phyloP scores from a whole-genome alignment of 73 alveolate genomes.

The Paramecium primaurelia region DNA sequence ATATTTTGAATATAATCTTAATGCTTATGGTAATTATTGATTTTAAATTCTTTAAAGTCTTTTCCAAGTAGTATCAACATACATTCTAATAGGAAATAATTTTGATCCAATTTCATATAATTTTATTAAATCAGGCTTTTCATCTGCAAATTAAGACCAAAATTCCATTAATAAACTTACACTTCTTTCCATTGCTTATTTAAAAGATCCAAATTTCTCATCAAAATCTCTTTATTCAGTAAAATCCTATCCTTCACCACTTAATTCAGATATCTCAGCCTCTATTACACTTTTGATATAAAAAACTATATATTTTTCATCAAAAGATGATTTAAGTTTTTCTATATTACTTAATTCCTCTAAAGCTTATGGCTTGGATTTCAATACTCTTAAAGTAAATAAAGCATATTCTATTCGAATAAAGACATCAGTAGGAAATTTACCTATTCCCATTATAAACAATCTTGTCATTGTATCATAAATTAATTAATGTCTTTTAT shows the following conservation, averaged over 20 bases:
- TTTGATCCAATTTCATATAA: conserved; percentile 62
- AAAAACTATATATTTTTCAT: conserved; percentile 36
- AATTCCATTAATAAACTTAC: conserved; percentile 58
- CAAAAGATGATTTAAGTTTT: conserved; percentile 15
- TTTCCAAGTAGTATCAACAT: conserved; percentile 58
- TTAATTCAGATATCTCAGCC: conserved; percentile 52
- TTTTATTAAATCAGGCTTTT: conserved; percentile 56
- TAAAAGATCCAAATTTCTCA: conserved; percentile 31
- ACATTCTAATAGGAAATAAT: conserved; percentile 44
- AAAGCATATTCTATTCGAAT: conserved; percentile 57
- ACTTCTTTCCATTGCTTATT: conserved; percentile 56
- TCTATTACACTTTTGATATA: conserved; percentile 44
- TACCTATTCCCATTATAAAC: conserved; percentile 39
- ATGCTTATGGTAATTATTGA: conserved; percentile 45
- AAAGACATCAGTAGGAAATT: conserved; percentile 53
- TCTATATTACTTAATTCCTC: conserved; percentile 45
- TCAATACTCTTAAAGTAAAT: conserved; percentile 31
- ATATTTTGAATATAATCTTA: conserved; percentile 58
- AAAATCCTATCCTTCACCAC: conserved; percentile 52
- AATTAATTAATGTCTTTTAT: conserved; percentile 42
- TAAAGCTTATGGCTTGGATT: conserved; percentile 57
- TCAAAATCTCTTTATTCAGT: conserved; percentile 56
- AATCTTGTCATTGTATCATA: conserved; percentile 48
- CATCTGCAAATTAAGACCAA: conserved; percentile 63
- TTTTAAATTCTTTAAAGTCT: conserved; percentile 39